Base-by-base conservation (phyloP, 1,139 yeast species). In the Suhomyces coccinellae region DNA sequence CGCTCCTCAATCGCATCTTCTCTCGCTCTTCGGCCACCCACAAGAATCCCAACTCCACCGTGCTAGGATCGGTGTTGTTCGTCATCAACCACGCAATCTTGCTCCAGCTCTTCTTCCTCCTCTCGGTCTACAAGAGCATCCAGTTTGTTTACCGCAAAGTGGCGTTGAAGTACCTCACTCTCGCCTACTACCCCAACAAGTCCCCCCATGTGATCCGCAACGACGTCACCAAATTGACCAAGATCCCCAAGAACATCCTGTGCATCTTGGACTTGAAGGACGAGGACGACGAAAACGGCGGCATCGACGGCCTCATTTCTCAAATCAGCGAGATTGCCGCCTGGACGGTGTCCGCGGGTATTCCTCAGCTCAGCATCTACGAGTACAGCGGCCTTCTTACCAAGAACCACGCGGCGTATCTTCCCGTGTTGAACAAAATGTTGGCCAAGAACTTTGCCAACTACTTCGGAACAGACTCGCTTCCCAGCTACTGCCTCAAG, bases 311-410 rank as follows among this genome's bases (percentile, higher is more conserved):
- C 0, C 72, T 95, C 38, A 72, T 91, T 57, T 82, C 79, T 54
- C 88, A 88, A 56, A 77, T 85, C 16, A 79, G 93, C 45, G 96
- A 90, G 59, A 58, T 91, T 38, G 76, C 83, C 0, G 85, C 95
- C 4, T 93, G 99, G 99, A 77, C 90, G 36, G 66, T 89, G 17
- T 87, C 96, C 37, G 83, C 95, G 8, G 97, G 97, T 1, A 81
- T 91, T 42, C 79, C 82, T 24, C 71, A 73, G 44, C 72, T 93
- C 50, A 76, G 87, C 8, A 71, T 95, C 36, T 95, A 89, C 67
- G 99, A 93, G 66, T 79, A 79, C 56, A 81, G 81, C 45, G 98
- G 98, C 1, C 69, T 77, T 11, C 36, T 53, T 5, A 69, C 87
- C 47, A 82, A 82, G 54, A 67, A 68, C 36, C 73, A 68, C 37